Percentiles rank a stretch among this genome's conserved stretches.
Evolutionary conservation across 2,329 filamentous ascomycete genomes (phyloP).

Genomic region (Davidsoniella eucalypti): DNA sequence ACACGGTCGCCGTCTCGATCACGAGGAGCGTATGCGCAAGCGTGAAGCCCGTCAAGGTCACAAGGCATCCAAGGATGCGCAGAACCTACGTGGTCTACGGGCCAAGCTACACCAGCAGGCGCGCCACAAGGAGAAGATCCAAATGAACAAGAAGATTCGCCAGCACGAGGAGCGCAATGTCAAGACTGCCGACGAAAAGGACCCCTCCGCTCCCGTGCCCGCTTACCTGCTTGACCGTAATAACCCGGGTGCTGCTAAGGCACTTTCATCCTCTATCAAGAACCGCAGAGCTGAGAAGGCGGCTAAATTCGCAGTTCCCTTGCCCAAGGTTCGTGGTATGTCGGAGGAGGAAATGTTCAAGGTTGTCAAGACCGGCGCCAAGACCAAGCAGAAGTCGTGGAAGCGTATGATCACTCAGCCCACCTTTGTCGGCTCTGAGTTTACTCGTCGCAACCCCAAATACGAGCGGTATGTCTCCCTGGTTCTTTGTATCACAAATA

Average conservation of each 20-base stretch:
- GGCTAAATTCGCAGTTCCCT: conserved; percentile 76
- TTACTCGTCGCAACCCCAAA: conserved; percentile 77
- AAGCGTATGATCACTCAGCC: conserved; percentile 49
- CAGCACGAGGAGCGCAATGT: conserved; percentile 92
- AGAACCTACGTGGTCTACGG: conserved; percentile 79
- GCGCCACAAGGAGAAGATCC: conserved; percentile 93
- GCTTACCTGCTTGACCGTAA: conserved; percentile 85
- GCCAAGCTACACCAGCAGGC: conserved; percentile 91
- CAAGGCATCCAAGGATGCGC: conserved; percentile 73
- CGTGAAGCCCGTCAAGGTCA: conserved; percentile 75
- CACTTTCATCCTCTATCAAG: conserved; percentile 75
- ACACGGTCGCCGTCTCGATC: conserved; percentile 44
- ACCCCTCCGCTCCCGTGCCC: conserved; percentile 66
- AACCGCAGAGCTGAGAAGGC: conserved; percentile 90
- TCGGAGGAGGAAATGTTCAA: conserved; percentile 96
- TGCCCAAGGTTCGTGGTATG: conserved; percentile 89
- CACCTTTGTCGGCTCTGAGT: conserved; percentile 71
- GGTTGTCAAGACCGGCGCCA: conserved; percentile 91
- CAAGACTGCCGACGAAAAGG: conserved; percentile 70
- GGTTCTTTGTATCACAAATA: too few species aligned
- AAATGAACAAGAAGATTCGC: conserved; percentile 90
- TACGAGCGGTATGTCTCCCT: conserved; percentile 30
- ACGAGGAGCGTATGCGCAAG: conserved; percentile 83
- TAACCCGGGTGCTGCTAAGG: conserved; percentile 44
- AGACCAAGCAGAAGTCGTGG: conserved; percentile 71